A percentile compares a stretch with the other conserved stretches of the same genome.
Conservation (phyloP, 495 filamentous ascomycete genomes). For the Penicillium flavigenum region DNA sequence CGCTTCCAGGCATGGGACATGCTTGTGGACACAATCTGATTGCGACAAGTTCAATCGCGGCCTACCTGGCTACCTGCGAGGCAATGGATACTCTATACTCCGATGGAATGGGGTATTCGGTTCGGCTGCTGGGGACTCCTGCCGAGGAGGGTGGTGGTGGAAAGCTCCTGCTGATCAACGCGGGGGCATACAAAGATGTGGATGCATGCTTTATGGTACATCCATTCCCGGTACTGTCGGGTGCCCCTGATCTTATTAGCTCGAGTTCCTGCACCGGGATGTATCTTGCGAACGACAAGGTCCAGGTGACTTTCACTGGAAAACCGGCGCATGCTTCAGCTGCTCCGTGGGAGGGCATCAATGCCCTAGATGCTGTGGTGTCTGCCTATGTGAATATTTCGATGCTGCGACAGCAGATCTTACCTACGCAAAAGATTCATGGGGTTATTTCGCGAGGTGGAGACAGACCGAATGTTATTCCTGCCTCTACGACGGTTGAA, state of each 20-base stretch:
- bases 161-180: conserved; percentile 50
- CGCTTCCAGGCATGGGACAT: conserved; percentile 46
- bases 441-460: conserved; percentile 46
- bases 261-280: conserved; percentile 36
- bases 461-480: conserved; percentile 52
- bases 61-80: conserved; percentile 40
- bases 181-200: conserved; percentile 49
- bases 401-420: conserved; percentile 59
- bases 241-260: conserved; percentile 20
- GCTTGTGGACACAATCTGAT: conserved; percentile 52
- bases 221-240: conserved; percentile 41
- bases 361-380: conserved; percentile 64
- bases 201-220: conserved; percentile 56
- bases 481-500: conserved; percentile 51
- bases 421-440: conserved; percentile 45
- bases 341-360: conserved; percentile 62
- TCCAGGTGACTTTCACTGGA: conserved; percentile 43
- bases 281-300: conserved; percentile 55
- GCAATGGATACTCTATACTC: conserved; percentile 24
- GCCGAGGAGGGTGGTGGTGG: conserved; percentile 44
- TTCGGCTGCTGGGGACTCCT: conserved; percentile 45
- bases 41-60: conserved; percentile 44
- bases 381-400: conserved; percentile 60
- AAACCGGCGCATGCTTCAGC: conserved; percentile 56
- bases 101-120: conserved; percentile 17